Evolutionary conservation across 495 filamentous ascomycete genomes (phyloP), one percentile per base, ranked within the genome.

Genomic region (Aspergillus mulundensis): DNA sequence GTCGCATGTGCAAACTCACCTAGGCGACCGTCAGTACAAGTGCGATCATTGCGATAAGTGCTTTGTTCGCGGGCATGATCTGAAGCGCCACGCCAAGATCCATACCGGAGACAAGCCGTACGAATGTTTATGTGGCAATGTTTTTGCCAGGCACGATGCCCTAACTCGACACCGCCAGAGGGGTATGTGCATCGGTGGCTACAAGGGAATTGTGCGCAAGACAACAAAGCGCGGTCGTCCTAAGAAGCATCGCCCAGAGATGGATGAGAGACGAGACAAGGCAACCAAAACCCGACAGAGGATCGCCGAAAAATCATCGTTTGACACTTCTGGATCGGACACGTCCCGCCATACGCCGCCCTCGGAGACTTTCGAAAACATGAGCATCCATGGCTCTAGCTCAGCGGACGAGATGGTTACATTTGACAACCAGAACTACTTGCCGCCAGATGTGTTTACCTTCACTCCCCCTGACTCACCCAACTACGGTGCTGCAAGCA

Each of bases 21-120:
- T 98, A 52, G 92, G 92, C 59, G 95, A 97, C 60, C 82, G 95
- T 25, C 95, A 96, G 66, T 98, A 86, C 72, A 83, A 85, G 63
- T 98, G 94, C 67, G 87, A 89, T 47, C 81, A 86, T 20, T 98
- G 94, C 72, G 78, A 85, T 21, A 97, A 97, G 69, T 90, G 89
- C 69, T 98, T 98, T 63, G 95, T 97, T 56, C 85, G 94, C 23
- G 91, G 94, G 58, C 95, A 98, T 66, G 94, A 98, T 66, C 83
- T 97, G 54, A 98, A 97, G 71, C 86, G 94, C 19, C 94, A 98
- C 66, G 85, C 91, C 61, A 96, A 96, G 73, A 97, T 97, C 52
- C 94, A 98, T 71, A 91, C 86, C 18, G 90, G 90, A 36, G 85
- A 92, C 64, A 95, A 96, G 73, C 90, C 94, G 2, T 94, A 96